A percentile compares a stretch with the other conserved stretches of the same genome.
phyloP scores from a whole-genome alignment of 2,329 filamentous ascomycete species.

The Trichophyton benhamiae region DNA sequence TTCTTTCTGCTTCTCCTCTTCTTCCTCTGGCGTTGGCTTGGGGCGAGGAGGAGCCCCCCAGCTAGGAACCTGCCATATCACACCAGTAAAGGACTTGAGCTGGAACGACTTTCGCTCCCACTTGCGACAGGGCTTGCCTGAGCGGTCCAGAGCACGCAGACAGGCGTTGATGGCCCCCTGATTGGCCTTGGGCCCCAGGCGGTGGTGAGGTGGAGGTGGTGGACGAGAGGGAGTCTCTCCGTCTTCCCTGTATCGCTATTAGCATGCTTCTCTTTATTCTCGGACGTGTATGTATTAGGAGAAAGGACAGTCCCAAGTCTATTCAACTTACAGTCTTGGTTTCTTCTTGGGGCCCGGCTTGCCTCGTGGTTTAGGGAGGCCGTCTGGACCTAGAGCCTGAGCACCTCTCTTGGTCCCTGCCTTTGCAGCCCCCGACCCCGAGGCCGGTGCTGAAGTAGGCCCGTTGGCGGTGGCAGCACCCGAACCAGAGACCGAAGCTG shows the following conservation, averaged over 20 bases:
- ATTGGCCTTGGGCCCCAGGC: conserved; percentile 91
- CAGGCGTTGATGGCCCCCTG: conserved; percentile 95
- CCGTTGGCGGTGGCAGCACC: conserved; percentile 30
- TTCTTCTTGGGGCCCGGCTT: conserved; percentile 98
- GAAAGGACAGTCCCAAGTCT: neutral
- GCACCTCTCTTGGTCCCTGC: conserved; percentile 46
- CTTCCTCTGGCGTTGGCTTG: neutral
- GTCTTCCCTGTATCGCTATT: conserved; percentile 33
- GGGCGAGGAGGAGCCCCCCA: conserved; percentile 57
- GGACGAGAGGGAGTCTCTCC: conserved; percentile 29
- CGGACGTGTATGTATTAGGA: neutral
- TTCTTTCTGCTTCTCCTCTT: neutral
- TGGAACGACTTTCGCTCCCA: conserved; percentile 76
- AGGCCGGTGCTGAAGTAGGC: neutral
- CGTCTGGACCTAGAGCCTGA: conserved; percentile 41
- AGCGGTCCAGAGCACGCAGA: conserved; percentile 82
- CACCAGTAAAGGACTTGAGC: conserved; percentile 86
- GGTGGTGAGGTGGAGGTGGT: conserved; percentile 49
- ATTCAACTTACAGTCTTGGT: conserved; percentile 64
- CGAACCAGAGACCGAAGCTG: too few species aligned
- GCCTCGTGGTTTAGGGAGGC: conserved; percentile 56
- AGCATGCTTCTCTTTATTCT: neutral
- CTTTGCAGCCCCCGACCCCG: neutral
- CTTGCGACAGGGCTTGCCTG: conserved; percentile 80
- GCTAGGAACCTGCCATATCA: conserved; percentile 65